Conservation (phyloP, 2,329 filamentous ascomycete species). For the Colletotrichum salicis region DNA sequence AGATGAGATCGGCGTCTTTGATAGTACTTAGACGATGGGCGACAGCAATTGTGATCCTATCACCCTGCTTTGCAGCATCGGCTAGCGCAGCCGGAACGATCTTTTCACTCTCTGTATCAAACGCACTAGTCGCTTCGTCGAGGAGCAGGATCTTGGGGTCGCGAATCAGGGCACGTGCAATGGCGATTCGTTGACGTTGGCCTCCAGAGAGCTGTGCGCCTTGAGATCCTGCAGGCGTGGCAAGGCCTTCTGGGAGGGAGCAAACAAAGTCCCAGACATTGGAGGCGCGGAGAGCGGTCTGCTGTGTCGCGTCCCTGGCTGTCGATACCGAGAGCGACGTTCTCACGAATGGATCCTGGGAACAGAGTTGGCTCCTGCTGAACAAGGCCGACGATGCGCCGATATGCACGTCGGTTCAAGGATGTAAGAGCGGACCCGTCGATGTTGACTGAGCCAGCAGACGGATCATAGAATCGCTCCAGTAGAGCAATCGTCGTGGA, state of each 20-base stretch:
- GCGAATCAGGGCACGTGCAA: slow-evolving; percentile 76
- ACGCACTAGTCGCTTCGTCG: slow-evolving; percentile 75
- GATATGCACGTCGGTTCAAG: background rate
- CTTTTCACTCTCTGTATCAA: slow-evolving; percentile 67
- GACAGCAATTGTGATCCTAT: slow-evolving; percentile 27
- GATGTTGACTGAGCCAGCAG: background rate
- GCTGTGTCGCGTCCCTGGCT: background rate
- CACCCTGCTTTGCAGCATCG: slow-evolving; percentile 36
- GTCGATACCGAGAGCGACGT: slow-evolving; percentile 61
- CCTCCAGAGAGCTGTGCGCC: no score
- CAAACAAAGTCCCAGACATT: slow-evolving; percentile 68
- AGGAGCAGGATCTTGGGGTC: slow-evolving; percentile 73
- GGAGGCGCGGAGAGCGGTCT: slow-evolving; percentile 62
- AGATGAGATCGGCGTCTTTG: slow-evolving; percentile 31
- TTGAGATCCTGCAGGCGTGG: slow-evolving; percentile 65
- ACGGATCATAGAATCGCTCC: slow-evolving; percentile 52
- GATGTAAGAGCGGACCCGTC: slow-evolving; percentile 42
- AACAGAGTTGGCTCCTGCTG: slow-evolving; percentile 28
- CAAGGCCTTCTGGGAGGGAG: slow-evolving; percentile 65
- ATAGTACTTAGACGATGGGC: slow-evolving; percentile 36
- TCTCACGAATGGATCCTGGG: slow-evolving; percentile 62
- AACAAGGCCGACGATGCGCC: slow-evolving; percentile 5
- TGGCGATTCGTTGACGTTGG: slow-evolving; percentile 72
- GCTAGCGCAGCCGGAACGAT: slow-evolving; percentile 67
- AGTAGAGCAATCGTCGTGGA: slow-evolving; percentile 67